Base-by-base conservation (phyloP, 805 yeast genomes). In the Metschnikowia lunata region DNA sequence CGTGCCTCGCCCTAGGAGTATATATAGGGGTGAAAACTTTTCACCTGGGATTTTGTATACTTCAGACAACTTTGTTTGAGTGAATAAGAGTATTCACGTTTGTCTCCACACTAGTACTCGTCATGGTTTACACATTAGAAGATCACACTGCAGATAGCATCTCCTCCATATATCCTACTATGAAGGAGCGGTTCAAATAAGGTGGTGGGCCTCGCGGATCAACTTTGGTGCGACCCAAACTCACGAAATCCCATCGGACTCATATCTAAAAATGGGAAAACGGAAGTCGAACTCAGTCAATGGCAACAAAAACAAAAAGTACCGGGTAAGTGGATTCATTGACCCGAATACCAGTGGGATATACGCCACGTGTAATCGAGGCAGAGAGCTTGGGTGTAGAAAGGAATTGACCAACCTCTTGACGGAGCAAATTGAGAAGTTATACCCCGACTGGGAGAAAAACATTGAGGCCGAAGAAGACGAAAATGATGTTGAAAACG, bases 281-380 rank as follows among this genome's bases (percentile, higher is more conserved):
- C 33, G 58, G 42, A 43, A 38, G 39, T 32, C 43, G 34, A 64
- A 69, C 50, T 52, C 49, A 33, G 55, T 51, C 18, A 59, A 58
- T 15, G 62, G 60, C 8, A 58, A 61, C 33, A 51, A 51, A 36
- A 52, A 55, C 57, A 73, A 71, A 59, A 67, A 70, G 62, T 78
- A 69, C 62, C 78, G 76, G 53, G 68, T 72, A 14, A 58, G 68
- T 2, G 79, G 79, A 8, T 68, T 79, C 42, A 63, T 90, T 14
- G 97, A 90, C 56, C 96, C 97, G 0, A 84, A 84, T 33, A 85
- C 93, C 43, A 69, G 83, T 32, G 99, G 99, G 0, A 74, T 93
- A 0, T 93, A 86, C 63, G 96, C 89, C 10, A 86, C 98, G 0
- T 91, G 97, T 63, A 78, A 80, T 39, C 75, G 96, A 54, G 84